Percentiles rank a stretch among this genome's conserved stretches.
Conservation (phyloP, 177 flowering plant genomes). For the Vitis hybrid region DNA sequence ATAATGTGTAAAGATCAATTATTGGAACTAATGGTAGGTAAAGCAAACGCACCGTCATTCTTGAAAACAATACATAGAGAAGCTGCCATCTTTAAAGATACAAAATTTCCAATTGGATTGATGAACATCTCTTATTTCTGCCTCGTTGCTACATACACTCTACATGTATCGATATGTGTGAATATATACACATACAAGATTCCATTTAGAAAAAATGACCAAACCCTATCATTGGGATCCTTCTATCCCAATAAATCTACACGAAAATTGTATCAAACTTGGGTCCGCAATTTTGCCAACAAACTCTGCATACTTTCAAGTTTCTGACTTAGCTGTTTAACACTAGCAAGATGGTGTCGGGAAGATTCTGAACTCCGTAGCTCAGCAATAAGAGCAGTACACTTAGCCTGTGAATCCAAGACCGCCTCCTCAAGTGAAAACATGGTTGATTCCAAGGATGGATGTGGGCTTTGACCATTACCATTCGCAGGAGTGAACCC, state of each 20-base stretch:
- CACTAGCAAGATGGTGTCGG: conserved; percentile 31
- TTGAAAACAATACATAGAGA: too few species aligned
- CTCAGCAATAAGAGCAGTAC: conserved; percentile 48
- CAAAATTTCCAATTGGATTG: too few species aligned
- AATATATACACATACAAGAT: conserved; percentile 18
- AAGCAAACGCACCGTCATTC: too few species aligned
- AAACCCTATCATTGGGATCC: conserved; percentile 16
- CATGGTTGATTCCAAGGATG: conserved; percentile 52
- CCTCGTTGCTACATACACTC: too few species aligned
- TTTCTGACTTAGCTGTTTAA: conserved; percentile 56
- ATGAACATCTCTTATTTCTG: too few species aligned
- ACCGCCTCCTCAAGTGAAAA: conserved; percentile 68
- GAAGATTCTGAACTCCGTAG: conserved; percentile 35
- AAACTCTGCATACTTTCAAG: conserved; percentile 66
- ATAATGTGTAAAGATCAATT: too few species aligned
- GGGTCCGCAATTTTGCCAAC: conserved; percentile 47
- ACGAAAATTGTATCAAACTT: conserved; percentile 33
- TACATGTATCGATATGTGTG: too few species aligned
- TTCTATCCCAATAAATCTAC: conserved; percentile 8
- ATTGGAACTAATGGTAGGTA: too few species aligned
- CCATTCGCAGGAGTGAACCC: conserved; percentile 30
- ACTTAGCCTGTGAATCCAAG: conserved; percentile 61
- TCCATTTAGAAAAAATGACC: conserved; percentile 21
- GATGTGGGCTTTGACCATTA: conserved; percentile 20
- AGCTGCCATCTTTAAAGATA: too few species aligned